phyloP scores from a whole-genome alignment of 139 green algal species.

The Microglena sp. region DNA sequence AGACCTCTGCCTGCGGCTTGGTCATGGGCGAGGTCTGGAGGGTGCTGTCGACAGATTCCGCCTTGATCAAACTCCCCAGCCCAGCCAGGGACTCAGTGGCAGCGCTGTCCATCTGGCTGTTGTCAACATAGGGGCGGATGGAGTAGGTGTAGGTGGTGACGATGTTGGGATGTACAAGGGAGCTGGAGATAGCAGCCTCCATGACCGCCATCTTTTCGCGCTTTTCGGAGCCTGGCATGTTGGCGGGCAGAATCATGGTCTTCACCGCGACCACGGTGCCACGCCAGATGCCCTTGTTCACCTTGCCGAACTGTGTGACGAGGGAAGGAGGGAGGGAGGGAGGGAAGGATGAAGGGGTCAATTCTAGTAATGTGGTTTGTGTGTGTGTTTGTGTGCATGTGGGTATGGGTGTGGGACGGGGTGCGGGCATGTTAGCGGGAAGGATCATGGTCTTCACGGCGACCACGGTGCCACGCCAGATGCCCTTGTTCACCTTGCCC shows the following conservation, averaged over 20 bases:
- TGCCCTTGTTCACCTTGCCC: slow-evolving; percentile 12
- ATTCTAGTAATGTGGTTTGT: too few relatives aligned
- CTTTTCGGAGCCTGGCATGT: slow-evolving; percentile 31
- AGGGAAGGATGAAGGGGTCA: too few relatives aligned
- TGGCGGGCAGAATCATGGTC: slow-evolving; percentile 25
- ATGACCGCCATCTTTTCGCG: slow-evolving; percentile 39
- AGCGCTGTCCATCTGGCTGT: neutral
- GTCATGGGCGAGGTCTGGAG: neutral
- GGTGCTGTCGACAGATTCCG: too few relatives aligned
- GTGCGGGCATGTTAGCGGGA: slow-evolving; percentile 4
- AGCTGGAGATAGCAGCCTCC: slow-evolving; percentile 35
- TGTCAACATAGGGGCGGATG: slow-evolving; percentile 4
- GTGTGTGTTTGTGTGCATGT: too few relatives aligned
- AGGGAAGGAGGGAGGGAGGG: too few relatives aligned
- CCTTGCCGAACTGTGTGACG: slow-evolving; percentile 10
- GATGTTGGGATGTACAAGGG: slow-evolving; percentile 33
- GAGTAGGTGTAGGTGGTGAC: slow-evolving; percentile 30
- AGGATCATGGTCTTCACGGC: slow-evolving; percentile 24
- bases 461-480: slow-evolving; percentile 28
- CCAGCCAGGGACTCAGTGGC: too few relatives aligned
- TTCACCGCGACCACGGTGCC: slow-evolving; percentile 14
- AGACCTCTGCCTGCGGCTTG: too few relatives aligned
- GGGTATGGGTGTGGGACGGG: slow-evolving; percentile 15
- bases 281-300: slow-evolving; percentile 15
- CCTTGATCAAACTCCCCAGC: too few relatives aligned